Evolutionary conservation across 805 yeast genomes (phyloP).

Genomic region (Kodamaea laetipori): DNA sequence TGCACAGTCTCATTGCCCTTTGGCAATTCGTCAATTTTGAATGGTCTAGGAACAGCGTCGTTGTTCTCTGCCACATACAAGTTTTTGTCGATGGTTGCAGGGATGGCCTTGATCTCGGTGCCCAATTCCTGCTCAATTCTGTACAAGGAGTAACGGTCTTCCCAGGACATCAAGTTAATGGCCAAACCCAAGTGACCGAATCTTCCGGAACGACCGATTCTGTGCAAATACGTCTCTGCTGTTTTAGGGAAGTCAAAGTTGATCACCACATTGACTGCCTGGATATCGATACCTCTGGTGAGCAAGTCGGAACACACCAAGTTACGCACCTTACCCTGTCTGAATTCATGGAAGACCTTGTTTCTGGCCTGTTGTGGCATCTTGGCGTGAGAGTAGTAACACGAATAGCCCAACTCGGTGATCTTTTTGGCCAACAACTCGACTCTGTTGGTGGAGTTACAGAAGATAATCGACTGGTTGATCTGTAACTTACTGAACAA

Average conservation of each 20-base stretch:
- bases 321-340: slow-evolving; percentile 97
- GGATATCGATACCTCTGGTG: slow-evolving; percentile 98
- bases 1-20: slow-evolving; percentile 39
- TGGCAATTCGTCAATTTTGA: slow-evolving; percentile 68
- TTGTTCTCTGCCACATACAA: slow-evolving; percentile 85
- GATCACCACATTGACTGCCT: slow-evolving; percentile 96
- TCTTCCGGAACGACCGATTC: slow-evolving; percentile 99
- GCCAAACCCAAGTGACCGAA: slow-evolving; percentile 98
- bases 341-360: slow-evolving; percentile 96
- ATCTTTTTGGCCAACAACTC: slow-evolving; percentile 94
- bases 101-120: slow-evolving; percentile 95
- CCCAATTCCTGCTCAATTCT: slow-evolving; percentile 97
- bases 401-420: slow-evolving; percentile 94
- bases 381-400: slow-evolving; percentile 94
- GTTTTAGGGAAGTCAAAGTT: slow-evolving; percentile 98
- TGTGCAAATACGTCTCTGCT: slow-evolving; percentile 95
- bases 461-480: slow-evolving; percentile 94
- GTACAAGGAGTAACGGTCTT: slow-evolving; percentile 89
- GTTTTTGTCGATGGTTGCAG: slow-evolving; percentile 85
- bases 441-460: slow-evolving; percentile 95
- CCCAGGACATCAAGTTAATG: slow-evolving; percentile 94
- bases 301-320: slow-evolving; percentile 94
- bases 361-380: slow-evolving; percentile 98
- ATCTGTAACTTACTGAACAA: slow-evolving; percentile 91
- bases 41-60: slow-evolving; percentile 82